Percentiles rank a stretch among this genome's conserved stretches.
phyloP scores from a whole-genome alignment of 2,329 filamentous ascomycete genomes.

The Penicillium sp. region DNA sequence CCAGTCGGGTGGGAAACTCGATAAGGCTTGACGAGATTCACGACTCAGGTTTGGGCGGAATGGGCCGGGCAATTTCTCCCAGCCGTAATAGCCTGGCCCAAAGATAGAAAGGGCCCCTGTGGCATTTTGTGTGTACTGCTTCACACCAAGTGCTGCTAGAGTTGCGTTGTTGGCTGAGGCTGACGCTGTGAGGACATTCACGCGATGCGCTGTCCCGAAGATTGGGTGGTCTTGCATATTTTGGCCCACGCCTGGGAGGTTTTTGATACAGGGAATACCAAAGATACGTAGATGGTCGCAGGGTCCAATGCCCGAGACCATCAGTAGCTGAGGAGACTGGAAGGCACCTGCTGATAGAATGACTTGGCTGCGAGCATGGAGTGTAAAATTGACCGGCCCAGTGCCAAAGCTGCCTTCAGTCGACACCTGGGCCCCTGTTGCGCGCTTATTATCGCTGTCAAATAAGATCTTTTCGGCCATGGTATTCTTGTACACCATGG shows the following conservation, averaged over 20 bases:
- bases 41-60: conserved; percentile 20
- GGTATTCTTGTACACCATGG: conserved; percentile 33
- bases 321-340: conserved; percentile 1
- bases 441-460: conserved; percentile 29
- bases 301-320: conserved; percentile 17
- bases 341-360: conserved; percentile 14
- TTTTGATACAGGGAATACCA: conserved; percentile 13
- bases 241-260: conserved; percentile 26
- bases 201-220: conserved; percentile 34
- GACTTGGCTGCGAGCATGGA: conserved; percentile 18
- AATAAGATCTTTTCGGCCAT: conserved; percentile 40
- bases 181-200: conserved; percentile 35
- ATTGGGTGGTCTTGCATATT: conserved; percentile 48
- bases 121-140: conserved; percentile 24
- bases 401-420: conserved; percentile 17
- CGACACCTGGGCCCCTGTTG: conserved; percentile 18
- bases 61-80: conserved; percentile 29
- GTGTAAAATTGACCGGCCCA: conserved; percentile 9
- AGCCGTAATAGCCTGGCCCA: conserved; percentile 26
- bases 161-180: conserved; percentile 22
- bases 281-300: conserved; percentile 20
- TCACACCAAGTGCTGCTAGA: conserved; percentile 17
- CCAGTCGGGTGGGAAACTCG: conserved; percentile 32
- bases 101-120: conserved; percentile 27
- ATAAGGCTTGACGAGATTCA: conserved; percentile 11